These are phyloP conservation scores for Cupressus sempervirens DNA, from an alignment of 75 land plant species.

Conservation along the genomic window DNA sequence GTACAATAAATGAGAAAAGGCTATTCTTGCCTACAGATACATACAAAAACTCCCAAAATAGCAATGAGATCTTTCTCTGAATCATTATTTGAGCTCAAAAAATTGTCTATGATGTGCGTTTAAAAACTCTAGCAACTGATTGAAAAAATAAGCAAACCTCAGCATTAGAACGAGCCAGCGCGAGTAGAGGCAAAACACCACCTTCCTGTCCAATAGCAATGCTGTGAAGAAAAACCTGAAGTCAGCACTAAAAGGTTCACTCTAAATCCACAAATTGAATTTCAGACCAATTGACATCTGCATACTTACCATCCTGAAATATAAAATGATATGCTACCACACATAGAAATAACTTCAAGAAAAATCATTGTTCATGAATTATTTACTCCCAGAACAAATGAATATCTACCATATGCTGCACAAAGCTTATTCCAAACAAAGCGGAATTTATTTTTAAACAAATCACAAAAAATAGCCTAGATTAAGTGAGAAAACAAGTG, in stretches of 20 bases:
- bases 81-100: neutral
- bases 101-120: neutral
- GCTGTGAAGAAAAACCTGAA: constrained; percentile 37
- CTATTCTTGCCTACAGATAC: neutral
- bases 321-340: neutral
- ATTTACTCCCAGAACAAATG: neutral
- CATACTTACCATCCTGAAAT: neutral
- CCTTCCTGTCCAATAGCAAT: constrained; percentile 98
- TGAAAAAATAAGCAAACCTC: constrained; percentile 52
- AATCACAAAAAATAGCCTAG: neutral
- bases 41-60: neutral
- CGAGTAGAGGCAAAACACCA: constrained; percentile 89
- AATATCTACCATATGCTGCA: neutral
- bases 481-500: neutral
- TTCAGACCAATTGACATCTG: neutral
- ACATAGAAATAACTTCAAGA: neutral
- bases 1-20: neutral
- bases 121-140: neutral
- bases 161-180: constrained; percentile 78
- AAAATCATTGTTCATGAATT: neutral
- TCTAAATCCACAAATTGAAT: neutral
- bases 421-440: neutral
- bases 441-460: neutral
- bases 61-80: neutral
- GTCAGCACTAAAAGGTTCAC: neutral